A percentile compares a stretch with the other conserved stretches of the same genome.
Conservation (phyloP, 176 grass and related monocot genomes). For the Musa itinerans region DNA sequence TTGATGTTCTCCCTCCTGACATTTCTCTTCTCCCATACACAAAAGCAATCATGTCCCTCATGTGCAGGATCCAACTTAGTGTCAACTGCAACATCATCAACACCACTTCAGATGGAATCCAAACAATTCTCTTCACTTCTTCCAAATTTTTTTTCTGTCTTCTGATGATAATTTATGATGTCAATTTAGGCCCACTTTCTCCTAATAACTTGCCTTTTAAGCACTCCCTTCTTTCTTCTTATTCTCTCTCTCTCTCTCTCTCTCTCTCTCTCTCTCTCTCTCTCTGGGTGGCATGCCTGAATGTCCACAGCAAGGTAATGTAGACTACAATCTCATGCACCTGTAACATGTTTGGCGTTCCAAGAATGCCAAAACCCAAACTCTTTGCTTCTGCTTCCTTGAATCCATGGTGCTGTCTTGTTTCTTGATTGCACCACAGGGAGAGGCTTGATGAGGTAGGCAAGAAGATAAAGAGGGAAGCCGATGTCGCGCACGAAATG, state of each 20-base stretch:
- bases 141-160: too few species aligned
- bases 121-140: too few species aligned
- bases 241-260: constrained; percentile 21
- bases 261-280: background rate
- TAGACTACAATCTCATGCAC: background rate
- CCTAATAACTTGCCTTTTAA: constrained; percentile 1
- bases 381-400: background rate
- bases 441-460: constrained; percentile 68
- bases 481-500: constrained; percentile 18
- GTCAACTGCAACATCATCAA: too few species aligned
- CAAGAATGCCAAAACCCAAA: background rate
- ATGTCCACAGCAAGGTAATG: constrained; percentile 85
- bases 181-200: background rate
- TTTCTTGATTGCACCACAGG: constrained; percentile 23
- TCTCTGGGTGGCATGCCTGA: constrained; percentile 37
- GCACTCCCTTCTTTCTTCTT: constrained; percentile 4
- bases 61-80: too few species aligned
- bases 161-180: background rate
- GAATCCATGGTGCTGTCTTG: background rate
- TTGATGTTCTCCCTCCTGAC: too few species aligned
- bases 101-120: too few species aligned
- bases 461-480: constrained; percentile 70
- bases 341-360: background rate
- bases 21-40: too few species aligned
- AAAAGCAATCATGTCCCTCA: too few species aligned